phyloP scores from a whole-genome alignment of 164 flowering plant genomes.

The Macadamia tetraphylla region DNA sequence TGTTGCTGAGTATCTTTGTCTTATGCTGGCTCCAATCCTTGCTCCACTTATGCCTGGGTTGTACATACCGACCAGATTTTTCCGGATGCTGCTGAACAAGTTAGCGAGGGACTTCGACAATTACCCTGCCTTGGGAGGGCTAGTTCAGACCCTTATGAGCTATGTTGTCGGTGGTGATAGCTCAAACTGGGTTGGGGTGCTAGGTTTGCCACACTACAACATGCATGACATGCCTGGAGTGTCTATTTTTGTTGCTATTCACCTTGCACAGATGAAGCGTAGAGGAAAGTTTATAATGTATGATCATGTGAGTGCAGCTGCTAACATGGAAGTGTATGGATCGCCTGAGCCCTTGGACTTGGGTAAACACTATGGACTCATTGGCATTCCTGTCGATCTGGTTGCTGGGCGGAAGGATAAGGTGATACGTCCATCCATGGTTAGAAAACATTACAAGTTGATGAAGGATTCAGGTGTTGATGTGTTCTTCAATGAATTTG shows the following conservation, averaged over 20 bases:
- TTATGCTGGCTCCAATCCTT: slow-evolving; percentile 53
- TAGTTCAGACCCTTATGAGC: slow-evolving; percentile 92
- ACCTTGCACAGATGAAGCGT: slow-evolving; percentile 87
- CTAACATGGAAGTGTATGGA: slow-evolving; percentile 70
- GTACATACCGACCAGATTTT: slow-evolving; percentile 92
- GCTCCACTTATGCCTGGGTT: slow-evolving; percentile 69
- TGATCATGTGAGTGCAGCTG: slow-evolving; percentile 65
- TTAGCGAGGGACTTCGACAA: slow-evolving; percentile 90
- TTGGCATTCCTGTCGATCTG: slow-evolving; percentile 84
- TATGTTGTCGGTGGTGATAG: slow-evolving; percentile 95
- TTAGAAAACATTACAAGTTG: slow-evolving; percentile 65
- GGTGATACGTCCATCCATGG: slow-evolving; percentile 81
- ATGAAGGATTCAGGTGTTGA: slow-evolving; percentile 70
- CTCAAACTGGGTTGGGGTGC: slow-evolving; percentile 93
- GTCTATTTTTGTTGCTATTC: slow-evolving; percentile 71
- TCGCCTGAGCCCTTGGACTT: slow-evolving; percentile 73
- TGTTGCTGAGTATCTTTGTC: slow-evolving; percentile 36
- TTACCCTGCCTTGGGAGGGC: slow-evolving; percentile 95
- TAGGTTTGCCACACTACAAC: slow-evolving; percentile 87
- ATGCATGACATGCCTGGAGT: slow-evolving; percentile 99
- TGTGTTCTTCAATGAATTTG: slow-evolving; percentile 68
- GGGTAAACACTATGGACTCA: slow-evolving; percentile 65
- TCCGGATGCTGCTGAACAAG: slow-evolving; percentile 92
- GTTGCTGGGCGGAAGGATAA: slow-evolving; percentile 87
- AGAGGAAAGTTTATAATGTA: slow-evolving; percentile 67